Base-by-base conservation (phyloP, 148 eudicot species). In the Nepenthes gracilis region DNA sequence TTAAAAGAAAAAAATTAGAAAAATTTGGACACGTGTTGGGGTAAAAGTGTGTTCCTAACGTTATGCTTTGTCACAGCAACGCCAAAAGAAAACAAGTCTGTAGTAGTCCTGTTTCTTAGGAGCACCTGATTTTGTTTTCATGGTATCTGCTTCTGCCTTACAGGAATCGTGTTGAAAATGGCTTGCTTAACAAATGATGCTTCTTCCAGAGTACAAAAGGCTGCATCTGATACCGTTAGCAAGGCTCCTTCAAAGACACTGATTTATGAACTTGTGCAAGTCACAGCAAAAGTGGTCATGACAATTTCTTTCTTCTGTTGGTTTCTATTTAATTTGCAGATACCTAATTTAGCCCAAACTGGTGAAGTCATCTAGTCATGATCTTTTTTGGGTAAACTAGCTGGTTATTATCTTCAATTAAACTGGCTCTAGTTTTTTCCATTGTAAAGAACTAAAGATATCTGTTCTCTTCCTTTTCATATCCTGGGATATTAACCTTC, bases 151-250 rank as follows among this genome's bases (percentile, higher is more conserved):
- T 47, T 43, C 51, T 73, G 62, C 37, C 40, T 55, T 33, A 50
- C 80, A 93, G 97, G 97, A 62, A 76, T 89, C 69, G 68, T 86
- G 63, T 73, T 86, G 74, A 93, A 86, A 75, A 86, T 93, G 99
- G 99, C 97, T 59, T 79, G 79, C 47, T 56, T 82, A 53, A 78
- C 59, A 55, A 89, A 79, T 65, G 81, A 77, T 70, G 80, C 70
- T 54, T 68, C 88, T 67, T 72, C 77, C 37, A 77, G 43, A 60
- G 86, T 83, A 56, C 80, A 78, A 58, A 86, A 80, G 70, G 72
- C 63, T 61, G 63, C 57, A 65, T 71, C 70, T 43, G 96, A 84
- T 64, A 33, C 72, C 50, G 64, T 65, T 59, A 76, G 70, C 71
- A 86, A 79, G 68, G 81, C 82, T 68, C 84, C 91, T 58, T 71